Conservation (phyloP, 1,284 basidiomycete species). For the Marasmius oreades region DNA sequence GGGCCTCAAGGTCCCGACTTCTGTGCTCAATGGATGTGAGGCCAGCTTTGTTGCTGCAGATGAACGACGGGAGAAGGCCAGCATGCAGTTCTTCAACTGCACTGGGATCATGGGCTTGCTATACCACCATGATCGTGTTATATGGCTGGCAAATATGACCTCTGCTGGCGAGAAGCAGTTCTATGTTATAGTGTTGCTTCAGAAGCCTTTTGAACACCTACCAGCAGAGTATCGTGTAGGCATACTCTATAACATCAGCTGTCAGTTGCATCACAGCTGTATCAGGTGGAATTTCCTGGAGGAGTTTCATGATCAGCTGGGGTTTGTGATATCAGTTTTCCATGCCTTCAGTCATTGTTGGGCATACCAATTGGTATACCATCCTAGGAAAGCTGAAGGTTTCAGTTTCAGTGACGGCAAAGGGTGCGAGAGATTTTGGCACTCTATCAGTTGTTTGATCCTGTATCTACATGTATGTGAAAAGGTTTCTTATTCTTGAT, state of each 20-base stretch:
- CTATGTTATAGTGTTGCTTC: constrained; percentile 25
- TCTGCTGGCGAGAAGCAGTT: constrained; percentile 28
- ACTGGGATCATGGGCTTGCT: constrained; percentile 4
- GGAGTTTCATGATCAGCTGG: constrained; percentile 12
- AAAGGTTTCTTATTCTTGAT: too few relatives aligned
- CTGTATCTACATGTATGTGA: too few relatives aligned
- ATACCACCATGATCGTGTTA: constrained; percentile 28
- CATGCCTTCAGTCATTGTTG: constrained; percentile 28
- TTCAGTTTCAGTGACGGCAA: constrained; percentile 31
- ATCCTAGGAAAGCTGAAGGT: constrained; percentile 25
- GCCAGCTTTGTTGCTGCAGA: constrained; percentile 33
- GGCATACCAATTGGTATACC: constrained; percentile 27
- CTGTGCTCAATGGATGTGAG: constrained; percentile 27
- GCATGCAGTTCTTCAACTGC: not conserved
- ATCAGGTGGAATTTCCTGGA: constrained; percentile 19
- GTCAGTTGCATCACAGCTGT: constrained; percentile 14
- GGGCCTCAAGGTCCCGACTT: constrained; percentile 20
- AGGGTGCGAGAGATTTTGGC: constrained; percentile 29
- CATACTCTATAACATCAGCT: constrained; percentile 8
- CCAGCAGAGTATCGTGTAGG: constrained; percentile 12
- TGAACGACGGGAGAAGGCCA: constrained; percentile 17
- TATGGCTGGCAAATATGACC: constrained; percentile 29
- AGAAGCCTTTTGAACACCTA: constrained; percentile 22
- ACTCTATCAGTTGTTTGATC: too few relatives aligned
- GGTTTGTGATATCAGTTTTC: constrained; percentile 23